Evolutionary conservation across 1,139 yeast genomes (phyloP).

Genomic region (Pneumocystis oryctolagi): DNA sequence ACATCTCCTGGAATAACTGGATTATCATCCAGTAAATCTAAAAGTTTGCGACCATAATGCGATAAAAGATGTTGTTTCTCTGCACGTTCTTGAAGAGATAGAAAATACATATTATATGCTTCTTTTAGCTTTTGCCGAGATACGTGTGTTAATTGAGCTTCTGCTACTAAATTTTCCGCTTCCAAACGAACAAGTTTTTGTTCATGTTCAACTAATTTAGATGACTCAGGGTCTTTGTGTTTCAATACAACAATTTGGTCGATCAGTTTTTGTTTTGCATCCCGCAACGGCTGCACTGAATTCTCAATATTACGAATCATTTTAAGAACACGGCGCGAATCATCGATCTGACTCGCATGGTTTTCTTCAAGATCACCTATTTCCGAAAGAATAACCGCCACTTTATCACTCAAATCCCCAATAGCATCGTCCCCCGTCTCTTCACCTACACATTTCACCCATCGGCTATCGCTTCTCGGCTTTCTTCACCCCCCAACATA

Average conservation of each 20-base stretch:
- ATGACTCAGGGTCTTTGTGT: conserved; percentile 72
- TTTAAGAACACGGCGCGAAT: conserved; percentile 68
- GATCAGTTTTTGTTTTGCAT: conserved; percentile 71
- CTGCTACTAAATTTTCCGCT: conserved; percentile 81
- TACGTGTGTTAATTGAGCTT: conserved; percentile 75
- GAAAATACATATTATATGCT: conserved; percentile 71
- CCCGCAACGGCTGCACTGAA: conserved; percentile 75
- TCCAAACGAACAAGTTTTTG: conserved; percentile 83
- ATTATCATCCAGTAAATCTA: conserved; percentile 68
- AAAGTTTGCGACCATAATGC: conserved; percentile 74
- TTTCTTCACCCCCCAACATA: neutral
- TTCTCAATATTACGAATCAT: conserved; percentile 73
- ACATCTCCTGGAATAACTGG: conserved; percentile 79
- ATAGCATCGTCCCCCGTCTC: conserved; percentile 64
- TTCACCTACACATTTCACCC: conserved; percentile 63
- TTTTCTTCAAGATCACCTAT: conserved; percentile 79
- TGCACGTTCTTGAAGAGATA: conserved; percentile 65
- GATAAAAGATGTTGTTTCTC: conserved; percentile 77
- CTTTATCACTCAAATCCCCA: conserved; percentile 69
- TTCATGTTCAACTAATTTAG: conserved; percentile 66
- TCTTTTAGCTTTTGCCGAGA: conserved; percentile 79
- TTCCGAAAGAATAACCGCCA: conserved; percentile 69
- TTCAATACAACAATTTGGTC: conserved; percentile 71
- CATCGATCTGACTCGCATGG: conserved; percentile 74
- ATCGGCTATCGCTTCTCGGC: neutral